phyloP scores from a whole-genome alignment of 108 stramenopile species.

The Discostella pseudostelligera region DNA sequence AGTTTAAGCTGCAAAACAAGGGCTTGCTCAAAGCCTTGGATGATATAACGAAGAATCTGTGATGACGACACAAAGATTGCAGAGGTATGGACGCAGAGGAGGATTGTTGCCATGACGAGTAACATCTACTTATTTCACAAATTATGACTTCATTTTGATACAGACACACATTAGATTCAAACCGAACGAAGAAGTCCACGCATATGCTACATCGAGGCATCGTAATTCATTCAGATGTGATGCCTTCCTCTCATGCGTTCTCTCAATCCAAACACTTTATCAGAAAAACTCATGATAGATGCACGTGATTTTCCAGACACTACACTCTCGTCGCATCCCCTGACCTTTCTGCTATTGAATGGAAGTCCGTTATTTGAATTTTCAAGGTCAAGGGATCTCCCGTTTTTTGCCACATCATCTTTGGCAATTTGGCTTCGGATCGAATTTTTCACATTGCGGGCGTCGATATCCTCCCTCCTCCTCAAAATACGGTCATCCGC shows the following conservation, averaged over 20 bases:
- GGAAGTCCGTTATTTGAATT: slow-evolving; percentile 31
- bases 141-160: too few relatives aligned
- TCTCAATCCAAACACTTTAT: slow-evolving; percentile 28
- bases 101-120: too few relatives aligned
- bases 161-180: too few relatives aligned
- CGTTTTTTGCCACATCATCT: slow-evolving; percentile 35
- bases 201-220: too few relatives aligned
- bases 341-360: slow-evolving; percentile 26
- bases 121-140: too few relatives aligned
- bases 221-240: neutral
- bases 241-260: slow-evolving; percentile 13
- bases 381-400: slow-evolving; percentile 30
- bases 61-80: too few relatives aligned
- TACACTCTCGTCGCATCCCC: slow-evolving; percentile 31
- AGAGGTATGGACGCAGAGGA: too few relatives aligned
- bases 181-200: too few relatives aligned
- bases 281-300: slow-evolving; percentile 11
- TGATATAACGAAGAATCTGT: slow-evolving; percentile 4
- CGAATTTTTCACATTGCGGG: slow-evolving; percentile 2
- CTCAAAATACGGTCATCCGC: slow-evolving; percentile 25
- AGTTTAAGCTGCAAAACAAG: slow-evolving; percentile 23
- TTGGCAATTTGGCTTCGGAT: neutral
- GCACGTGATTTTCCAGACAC: slow-evolving; percentile 23
- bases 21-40: slow-evolving; percentile 16
- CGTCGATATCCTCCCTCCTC: slow-evolving; percentile 8